A percentile compares a stretch with the other conserved stretches of the same genome.
These are phyloP conservation scores for Cicer chorassanicum DNA, from an alignment of 306 rosid species.

Conservation along the genomic window DNA sequence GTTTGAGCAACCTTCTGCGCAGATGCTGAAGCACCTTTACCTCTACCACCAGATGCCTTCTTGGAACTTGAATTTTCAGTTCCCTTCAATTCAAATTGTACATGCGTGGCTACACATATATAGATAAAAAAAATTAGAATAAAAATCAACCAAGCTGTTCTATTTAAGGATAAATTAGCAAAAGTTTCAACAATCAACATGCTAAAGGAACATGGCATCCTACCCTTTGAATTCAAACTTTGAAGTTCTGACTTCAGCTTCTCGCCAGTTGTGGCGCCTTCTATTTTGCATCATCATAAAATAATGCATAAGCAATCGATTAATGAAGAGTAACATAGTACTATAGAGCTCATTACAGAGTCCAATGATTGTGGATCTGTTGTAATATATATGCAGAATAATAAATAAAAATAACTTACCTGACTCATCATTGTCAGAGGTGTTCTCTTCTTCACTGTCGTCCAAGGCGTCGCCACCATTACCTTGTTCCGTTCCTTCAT, in stretches of 20 bases:
- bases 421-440: slow-evolving; percentile 66
- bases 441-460: slow-evolving; percentile 76
- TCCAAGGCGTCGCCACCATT: slow-evolving; percentile 54
- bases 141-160: slow-evolving; percentile 25
- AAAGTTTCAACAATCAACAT: slow-evolving; percentile 20
- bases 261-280: slow-evolving; percentile 62
- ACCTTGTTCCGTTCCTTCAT: slow-evolving; percentile 60
- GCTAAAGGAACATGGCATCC: slow-evolving; percentile 36
- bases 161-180: slow-evolving; percentile 32
- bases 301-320: slow-evolving; percentile 30
- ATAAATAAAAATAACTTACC: slow-evolving; percentile 51
- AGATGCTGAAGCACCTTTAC: slow-evolving; percentile 64
- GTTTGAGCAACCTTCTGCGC: slow-evolving; percentile 67
- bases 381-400: slow-evolving; percentile 5
- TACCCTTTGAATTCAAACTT: slow-evolving; percentile 82
- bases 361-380: background rate
- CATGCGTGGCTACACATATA: slow-evolving; percentile 63
- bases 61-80: slow-evolving; percentile 62
- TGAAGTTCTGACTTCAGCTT: slow-evolving; percentile 85
- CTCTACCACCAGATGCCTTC: slow-evolving; percentile 70
- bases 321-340: background rate
- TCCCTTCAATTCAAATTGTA: slow-evolving; percentile 80
- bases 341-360: background rate
- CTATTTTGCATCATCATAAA: slow-evolving; percentile 44
- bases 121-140: background rate